Evolutionary conservation across 176 grass and related monocot genomes (phyloP), one percentile per base, ranked within the genome.

Genomic region (Phoenix dactylifera): DNA sequence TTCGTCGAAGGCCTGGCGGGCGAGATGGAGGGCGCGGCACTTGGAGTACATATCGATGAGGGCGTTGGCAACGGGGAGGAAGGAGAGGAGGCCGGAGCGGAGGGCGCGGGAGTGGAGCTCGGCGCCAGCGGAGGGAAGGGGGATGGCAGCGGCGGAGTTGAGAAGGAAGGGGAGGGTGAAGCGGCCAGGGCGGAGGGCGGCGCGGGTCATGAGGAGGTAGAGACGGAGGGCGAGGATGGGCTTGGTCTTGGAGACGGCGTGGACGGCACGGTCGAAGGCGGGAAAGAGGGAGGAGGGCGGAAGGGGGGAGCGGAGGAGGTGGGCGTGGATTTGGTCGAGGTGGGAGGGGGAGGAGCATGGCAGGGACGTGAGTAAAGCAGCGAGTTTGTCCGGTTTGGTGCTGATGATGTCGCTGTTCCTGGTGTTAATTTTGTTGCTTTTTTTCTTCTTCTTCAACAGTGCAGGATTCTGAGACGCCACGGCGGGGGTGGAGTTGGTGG

Each of bases 21-120:
- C 72, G 29, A 69, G 55, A 4, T 16, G 51, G 64, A 86, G 73
- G 25, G 59, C 76, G 60, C 65, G 29, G 82, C 79, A 86, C 69
- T 86, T 90, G 57, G 77, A 79, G 75, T 90, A 90, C 68, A 86
- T 74, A 58, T 63, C 87, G 4, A 90, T 76, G 30, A 90, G 59
- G 4, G 87, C 87, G 60, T 86, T 83, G 68, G 76, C 72, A 60
- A 90, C 87, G 60, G 82, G 79, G 15, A 80, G 82, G 65, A 83
- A 25, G 60, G 75, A 75, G 51, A 82, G 60, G 17, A 90, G 87
- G 59, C 35, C 82, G 23, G 81, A 77, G 39, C 72, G 79, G 72
- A 82, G 10, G 10, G 82, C 75, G 29, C 78, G 20, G 4, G 87
- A 65, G 76, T 90, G 87, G 30, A 90, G 63, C 56, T 83, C 80